Base-by-base conservation (phyloP, 345 rosid species). In the Acer campestre region DNA sequence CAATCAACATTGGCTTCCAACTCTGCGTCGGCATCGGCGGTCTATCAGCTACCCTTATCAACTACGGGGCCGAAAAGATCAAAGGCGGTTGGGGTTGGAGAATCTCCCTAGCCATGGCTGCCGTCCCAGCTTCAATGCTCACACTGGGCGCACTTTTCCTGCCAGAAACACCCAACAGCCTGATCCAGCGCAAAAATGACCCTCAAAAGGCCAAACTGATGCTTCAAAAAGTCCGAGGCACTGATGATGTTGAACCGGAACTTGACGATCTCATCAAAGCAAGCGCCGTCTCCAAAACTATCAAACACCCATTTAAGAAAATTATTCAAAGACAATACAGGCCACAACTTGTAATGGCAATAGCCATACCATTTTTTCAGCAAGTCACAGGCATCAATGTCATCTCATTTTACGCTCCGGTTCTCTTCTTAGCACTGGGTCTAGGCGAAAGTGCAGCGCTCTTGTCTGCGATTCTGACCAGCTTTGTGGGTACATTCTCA, bases 381-480 rank as follows among this genome's bases (percentile, higher is more conserved):
- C 92, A 90, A 67, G 91, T 91, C 29, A 92, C 97, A 0, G 97
- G 97, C 2, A 89, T 94, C 78, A 87, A 94, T 23, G 91, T 91
- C 71, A 88, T 91, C 1, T 77, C 81, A 53, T 94, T 94, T 80
- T 92, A 94, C 16, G 92, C 94, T 0, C 97, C 97, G 5, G 73
- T 93, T 27, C 79, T 93, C 22, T 90, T 89, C 78, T 81, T 92
- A 81, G 88, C 94, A 70, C 83, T 93, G 2, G 97, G 97, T 2
- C 82, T 88, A 11, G 89, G 92, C 20, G 91, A 86, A 58, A 90
- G 90, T 17, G 86, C 87, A 31, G 86, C 97, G 0, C 85, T 90
- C 65, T 51, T 90, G 89, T 87, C 98, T 0, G 73, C 91, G 0
- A 85, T 87, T 7, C 76, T 89, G 38, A 81, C 86, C 0, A 92